Base-by-base conservation (phyloP, 305 asterid species). In the Ruellia speciosa region DNA sequence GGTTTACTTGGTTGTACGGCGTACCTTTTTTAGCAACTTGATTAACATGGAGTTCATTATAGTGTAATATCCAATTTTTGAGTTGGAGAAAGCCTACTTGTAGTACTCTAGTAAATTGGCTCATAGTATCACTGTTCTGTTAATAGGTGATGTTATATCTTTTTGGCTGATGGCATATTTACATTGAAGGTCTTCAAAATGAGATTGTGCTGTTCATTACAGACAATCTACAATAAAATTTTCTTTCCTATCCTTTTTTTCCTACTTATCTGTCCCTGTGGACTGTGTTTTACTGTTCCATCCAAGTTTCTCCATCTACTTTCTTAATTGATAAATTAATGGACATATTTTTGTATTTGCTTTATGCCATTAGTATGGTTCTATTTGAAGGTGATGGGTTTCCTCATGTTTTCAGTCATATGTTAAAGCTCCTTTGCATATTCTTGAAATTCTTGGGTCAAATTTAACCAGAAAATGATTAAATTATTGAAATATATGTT, bases 151-250 rank as follows among this genome's bases (percentile, higher is more conserved):
- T 7, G 17, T 48, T 53, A 43, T 49, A 24, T 58, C 24, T 54
- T 59, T 54, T 17, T 59, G 49, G 46, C 2, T 7, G 47, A 18
- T 2, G 9, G 28, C 45, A 39, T 14, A n/a, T 60, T 37, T 15
- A 18, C 28, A 56, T 66, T 59, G 63, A 64, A 68, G 63, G 37
- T 28, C 50, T 61, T 17, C 9, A 14, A 40, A 50, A 46, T 54
- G 58, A 8, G 68, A 57, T 47, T 47, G 3, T 66, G 59, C 52
- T 48, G 13, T 45, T 65, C 54, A 40, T 11, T 46, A 9, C 13
- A 41, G 40, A 28, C 16, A 35, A n/a, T 53, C 37, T 35, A 24
- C 16, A 20, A 16, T 45, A 40, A 48, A 17, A 52, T 18, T 57
- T 62, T 55, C 18, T 60, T 14, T 24, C 33, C 31, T 37, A 52